phyloP scores from a whole-genome alignment of 345 rosid genomes.

The Syzygium aromaticum region DNA sequence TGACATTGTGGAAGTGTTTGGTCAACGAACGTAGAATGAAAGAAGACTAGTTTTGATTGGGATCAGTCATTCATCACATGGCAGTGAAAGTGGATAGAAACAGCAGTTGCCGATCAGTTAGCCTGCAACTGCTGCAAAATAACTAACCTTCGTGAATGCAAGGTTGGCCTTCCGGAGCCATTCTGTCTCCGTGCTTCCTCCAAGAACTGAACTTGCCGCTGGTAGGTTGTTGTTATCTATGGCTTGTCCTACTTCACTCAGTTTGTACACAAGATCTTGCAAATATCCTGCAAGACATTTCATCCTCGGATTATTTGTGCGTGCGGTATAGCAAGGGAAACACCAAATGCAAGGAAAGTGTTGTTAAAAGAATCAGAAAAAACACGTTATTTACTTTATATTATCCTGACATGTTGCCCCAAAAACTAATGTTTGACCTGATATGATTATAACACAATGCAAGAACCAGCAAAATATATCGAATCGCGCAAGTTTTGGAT shows the following conservation, averaged over 20 bases:
- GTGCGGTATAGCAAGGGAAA: background rate
- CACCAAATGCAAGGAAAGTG: background rate
- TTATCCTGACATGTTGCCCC: background rate
- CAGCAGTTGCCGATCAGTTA: background rate
- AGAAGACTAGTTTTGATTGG: background rate
- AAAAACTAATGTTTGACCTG: background rate
- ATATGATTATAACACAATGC: background rate
- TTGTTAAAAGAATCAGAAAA: background rate
- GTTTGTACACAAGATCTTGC: conserved; percentile 83
- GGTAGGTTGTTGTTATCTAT: conserved; percentile 75
- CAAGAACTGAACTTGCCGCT: conserved; percentile 65
- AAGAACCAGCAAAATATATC: background rate
- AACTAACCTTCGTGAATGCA: conserved; percentile 65
- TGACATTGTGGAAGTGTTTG: background rate
- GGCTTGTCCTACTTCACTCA: conserved; percentile 89
- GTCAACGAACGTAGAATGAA: background rate
- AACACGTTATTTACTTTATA: background rate
- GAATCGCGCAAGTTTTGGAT: background rate
- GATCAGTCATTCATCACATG: background rate
- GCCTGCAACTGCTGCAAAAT: background rate
- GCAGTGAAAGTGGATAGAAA: background rate
- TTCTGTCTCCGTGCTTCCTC: conserved; percentile 50
- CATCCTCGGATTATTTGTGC: background rate
- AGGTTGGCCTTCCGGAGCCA: conserved; percentile 65
- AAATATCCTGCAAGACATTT: conserved; percentile 51